These are phyloP conservation scores for Austroboletus novae-zelandiae DNA, from an alignment of 1,284 basidiomycete genomes.

Conservation along the genomic window DNA sequence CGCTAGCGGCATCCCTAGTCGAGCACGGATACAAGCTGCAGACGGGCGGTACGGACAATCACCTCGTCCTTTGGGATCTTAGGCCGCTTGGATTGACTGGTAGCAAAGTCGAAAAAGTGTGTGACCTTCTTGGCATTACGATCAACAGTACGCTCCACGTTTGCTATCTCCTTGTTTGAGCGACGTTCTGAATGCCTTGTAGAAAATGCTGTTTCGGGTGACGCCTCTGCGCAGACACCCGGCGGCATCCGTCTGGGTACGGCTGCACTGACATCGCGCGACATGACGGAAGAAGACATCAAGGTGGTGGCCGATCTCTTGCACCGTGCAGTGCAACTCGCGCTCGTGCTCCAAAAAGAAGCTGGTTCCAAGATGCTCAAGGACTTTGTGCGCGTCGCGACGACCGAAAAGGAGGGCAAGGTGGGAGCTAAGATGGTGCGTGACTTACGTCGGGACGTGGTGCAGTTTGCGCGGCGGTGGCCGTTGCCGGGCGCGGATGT, in stretches of 20 bases:
- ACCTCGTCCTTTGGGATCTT: conserved; percentile 97
- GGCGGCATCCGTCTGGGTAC: conserved; percentile 98
- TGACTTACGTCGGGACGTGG: conserved; percentile 73
- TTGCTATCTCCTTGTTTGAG: neutral
- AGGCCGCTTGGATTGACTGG: conserved; percentile 94
- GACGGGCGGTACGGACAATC: conserved; percentile 96
- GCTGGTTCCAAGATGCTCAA: conserved; percentile 93
- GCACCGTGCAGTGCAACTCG: conserved; percentile 88
- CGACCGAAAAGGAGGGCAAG: conserved; percentile 66
- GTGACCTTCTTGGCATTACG: conserved; percentile 94
- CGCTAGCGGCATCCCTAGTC: conserved; percentile 72
- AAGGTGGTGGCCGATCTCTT: conserved; percentile 89
- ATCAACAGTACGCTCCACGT: conserved; percentile 71
- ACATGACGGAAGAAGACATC: conserved; percentile 89
- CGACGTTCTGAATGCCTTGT: conserved; percentile 4
- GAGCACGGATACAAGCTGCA: conserved; percentile 92
- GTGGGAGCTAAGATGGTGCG: conserved; percentile 71
- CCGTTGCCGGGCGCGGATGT: conserved; percentile 92
- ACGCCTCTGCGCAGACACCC: conserved; percentile 92
- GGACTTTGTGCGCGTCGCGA: conserved; percentile 90
- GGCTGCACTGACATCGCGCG: conserved; percentile 90
- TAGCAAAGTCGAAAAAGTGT: conserved; percentile 98
- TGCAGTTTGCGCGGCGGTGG: conserved; percentile 81
- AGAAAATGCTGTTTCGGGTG: conserved; percentile 97
- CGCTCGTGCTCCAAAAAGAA: conserved; percentile 87